Evolutionary conservation across 768 basidiomycete genomes (phyloP), one percentile per base, ranked within the genome.

Genomic region (Tricholoma terreum): DNA sequence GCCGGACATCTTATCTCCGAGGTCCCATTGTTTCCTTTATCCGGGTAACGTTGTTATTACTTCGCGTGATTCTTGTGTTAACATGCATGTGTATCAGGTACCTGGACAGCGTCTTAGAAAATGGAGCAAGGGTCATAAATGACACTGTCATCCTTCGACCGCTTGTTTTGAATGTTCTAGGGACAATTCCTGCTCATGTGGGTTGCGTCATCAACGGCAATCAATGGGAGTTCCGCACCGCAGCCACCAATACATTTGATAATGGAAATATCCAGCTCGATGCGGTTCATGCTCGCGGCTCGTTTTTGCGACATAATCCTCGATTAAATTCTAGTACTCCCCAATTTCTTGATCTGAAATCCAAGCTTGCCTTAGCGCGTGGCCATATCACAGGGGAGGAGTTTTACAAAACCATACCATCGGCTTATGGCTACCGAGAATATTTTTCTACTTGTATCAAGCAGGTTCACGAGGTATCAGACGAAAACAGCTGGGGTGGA

Each of bases 1-100:
- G 14, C 56, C 22, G 56, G 56, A 6, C 56, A 57, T 35, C 34
- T 57, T 24, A 57, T 57, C 9, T 48, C 53, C 40, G 56, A 48
- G 27, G 27, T 33, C 14, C 40, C 50, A 34, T 19, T 57, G 10
- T 57, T 57, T 45, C 56, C 56, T 35, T 50, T 51, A 17, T 52
- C 56, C n/a, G 50, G 49, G 34, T 57, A 31, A 24, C 27, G 30
- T 27, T 50, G 10, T 15, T 31, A 31, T 24, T 50, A 19, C 15
- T 17, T 12, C 49, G n/a, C n/a, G n/a, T n/a, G n/a, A n/a, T n/a
- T n/a, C n/a, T n/a, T n/a, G n/a, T n/a, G n/a, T n/a, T n/a, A n/a
- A n/a, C n/a, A n/a, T n/a, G n/a, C n/a, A n/a, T n/a, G n/a, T n/a
- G n/a, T n/a, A n/a, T n/a, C n/a, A 50, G 49, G 49, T 50, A 50